These are phyloP conservation scores for Venturia asperata DNA, from an alignment of 2,329 filamentous ascomycete genomes.

Conservation along the genomic window DNA sequence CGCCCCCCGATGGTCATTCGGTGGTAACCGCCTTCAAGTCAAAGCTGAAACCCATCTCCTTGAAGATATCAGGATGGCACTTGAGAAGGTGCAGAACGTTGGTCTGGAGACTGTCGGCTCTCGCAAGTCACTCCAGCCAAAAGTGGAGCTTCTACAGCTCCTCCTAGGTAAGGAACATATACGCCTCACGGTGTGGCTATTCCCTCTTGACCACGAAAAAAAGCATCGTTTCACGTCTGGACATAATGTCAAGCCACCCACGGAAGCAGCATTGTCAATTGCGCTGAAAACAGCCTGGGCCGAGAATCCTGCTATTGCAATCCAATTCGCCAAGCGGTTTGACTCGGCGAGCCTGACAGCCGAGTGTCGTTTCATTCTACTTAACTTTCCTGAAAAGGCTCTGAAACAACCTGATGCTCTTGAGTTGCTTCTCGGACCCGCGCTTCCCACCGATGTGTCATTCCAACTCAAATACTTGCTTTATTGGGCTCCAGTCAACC, in stretches of 20 bases:
- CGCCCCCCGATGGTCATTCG: conserved; percentile 73
- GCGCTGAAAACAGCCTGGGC: conserved; percentile 79
- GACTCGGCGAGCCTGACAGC: conserved; percentile 63
- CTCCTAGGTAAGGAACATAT: conserved; percentile 79
- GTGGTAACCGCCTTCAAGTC: conserved; percentile 84
- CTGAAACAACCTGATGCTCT: conserved; percentile 75
- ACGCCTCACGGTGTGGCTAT: conserved; percentile 82
- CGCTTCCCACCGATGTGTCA: conserved; percentile 70
- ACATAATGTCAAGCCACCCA: conserved; percentile 35
- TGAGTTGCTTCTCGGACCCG: conserved; percentile 69
- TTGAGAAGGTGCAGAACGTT: conserved; percentile 58
- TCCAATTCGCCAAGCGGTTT: conserved; percentile 76
- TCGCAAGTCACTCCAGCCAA: conserved; percentile 62
- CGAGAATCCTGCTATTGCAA: conserved; percentile 77
- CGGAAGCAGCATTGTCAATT: conserved; percentile 49
- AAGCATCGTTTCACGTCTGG: conserved; percentile 45
- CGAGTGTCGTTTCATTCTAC: conserved; percentile 71
- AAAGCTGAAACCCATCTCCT: conserved; percentile 86
- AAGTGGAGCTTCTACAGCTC: conserved; percentile 74
- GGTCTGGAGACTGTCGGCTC: conserved; percentile 43
- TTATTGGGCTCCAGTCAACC: conserved; percentile 89
- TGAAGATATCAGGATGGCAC: conserved; percentile 60
- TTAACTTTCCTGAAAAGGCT: conserved; percentile 78
- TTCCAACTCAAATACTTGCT: conserved; percentile 87
- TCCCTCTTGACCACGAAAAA: conserved; percentile 62